These are phyloP conservation scores for Trametes meyenii DNA, from an alignment of 768 basidiomycete species.

Conservation along the genomic window DNA sequence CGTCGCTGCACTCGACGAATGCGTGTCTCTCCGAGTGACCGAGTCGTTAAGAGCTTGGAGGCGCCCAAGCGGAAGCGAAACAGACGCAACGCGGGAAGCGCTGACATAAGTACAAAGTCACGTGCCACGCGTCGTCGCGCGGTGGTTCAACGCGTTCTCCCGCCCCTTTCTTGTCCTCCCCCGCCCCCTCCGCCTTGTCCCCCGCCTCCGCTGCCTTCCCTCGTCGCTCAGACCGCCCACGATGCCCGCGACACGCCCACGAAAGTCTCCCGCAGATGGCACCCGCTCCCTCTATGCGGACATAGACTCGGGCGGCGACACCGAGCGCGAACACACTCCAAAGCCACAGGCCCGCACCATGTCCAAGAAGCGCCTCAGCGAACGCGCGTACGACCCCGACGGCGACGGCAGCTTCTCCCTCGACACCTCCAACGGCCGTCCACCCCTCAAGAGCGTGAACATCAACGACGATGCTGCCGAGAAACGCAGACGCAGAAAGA, in stretches of 20 bases:
- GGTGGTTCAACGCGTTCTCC: slow-evolving; percentile 22
- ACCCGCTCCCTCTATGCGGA: slow-evolving; percentile 19
- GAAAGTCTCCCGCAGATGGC: slow-evolving; percentile 6
- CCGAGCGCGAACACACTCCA: slow-evolving; percentile 28
- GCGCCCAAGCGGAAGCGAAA: not conserved
- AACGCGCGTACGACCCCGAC: slow-evolving; percentile 50
- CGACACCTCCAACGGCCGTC: slow-evolving; percentile 28
- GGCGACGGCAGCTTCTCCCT: slow-evolving; percentile 44
- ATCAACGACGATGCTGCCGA: slow-evolving; percentile 88
- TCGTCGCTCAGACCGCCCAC: not conserved
- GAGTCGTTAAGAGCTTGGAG: not conserved
- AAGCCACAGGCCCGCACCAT: slow-evolving; percentile 24
- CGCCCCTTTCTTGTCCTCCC: not conserved
- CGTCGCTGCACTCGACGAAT: not conserved
- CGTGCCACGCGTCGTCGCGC: slow-evolving; percentile 25
- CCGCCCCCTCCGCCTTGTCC: not conserved
- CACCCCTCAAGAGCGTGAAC: slow-evolving; percentile 44
- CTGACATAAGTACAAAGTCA: slow-evolving; percentile 15
- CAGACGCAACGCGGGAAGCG: not conserved
- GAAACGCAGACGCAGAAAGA: slow-evolving; percentile 81
- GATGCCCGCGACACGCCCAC: slow-evolving; percentile 22
- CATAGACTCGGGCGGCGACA: slow-evolving; percentile 28
- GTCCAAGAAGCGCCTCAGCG: slow-evolving; percentile 59
- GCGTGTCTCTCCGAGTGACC: not conserved
- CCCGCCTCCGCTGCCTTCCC: not conserved